Conservation (phyloP, 495 filamentous ascomycete genomes). For the Hypoxylon fuscum region DNA sequence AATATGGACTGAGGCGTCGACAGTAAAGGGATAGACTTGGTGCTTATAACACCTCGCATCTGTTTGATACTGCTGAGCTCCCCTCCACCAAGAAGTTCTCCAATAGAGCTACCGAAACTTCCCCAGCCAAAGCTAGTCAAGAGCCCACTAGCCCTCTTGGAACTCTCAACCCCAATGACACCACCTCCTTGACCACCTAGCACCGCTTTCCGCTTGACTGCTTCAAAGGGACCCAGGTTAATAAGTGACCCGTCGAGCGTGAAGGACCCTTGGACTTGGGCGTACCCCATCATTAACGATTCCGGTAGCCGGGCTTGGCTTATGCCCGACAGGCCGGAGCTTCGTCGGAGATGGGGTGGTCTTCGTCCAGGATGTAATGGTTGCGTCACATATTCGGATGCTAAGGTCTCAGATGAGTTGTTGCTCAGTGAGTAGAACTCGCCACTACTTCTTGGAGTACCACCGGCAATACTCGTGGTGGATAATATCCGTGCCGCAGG, state of each 20-base stretch:
- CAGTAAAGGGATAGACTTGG: conserved; percentile 84
- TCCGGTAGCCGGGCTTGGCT: conserved; percentile 64
- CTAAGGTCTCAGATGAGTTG: conserved; percentile 90
- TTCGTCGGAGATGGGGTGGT: conserved; percentile 67
- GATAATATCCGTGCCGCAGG: conserved; percentile 76
- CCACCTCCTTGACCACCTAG: conserved; percentile 87
- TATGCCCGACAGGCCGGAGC: conserved; percentile 64
- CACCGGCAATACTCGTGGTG: conserved; percentile 69
- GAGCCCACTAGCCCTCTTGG: conserved; percentile 79
- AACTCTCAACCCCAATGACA: conserved; percentile 79
- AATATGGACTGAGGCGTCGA: conserved; percentile 97
- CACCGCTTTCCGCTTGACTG: conserved; percentile 93
- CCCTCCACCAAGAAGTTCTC: conserved; percentile 81
- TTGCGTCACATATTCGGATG: conserved; percentile 85
- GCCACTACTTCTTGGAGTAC: conserved; percentile 85
- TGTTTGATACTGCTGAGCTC: conserved; percentile 93
- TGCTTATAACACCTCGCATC: conserved; percentile 83
- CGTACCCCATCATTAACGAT: conserved; percentile 96
- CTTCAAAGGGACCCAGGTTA: conserved; percentile 89
- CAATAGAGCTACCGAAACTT: conserved; percentile 85
- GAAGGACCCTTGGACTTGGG: conserved; percentile 91
- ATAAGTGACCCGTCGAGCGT: conserved; percentile 90
- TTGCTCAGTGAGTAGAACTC: conserved; percentile 96
- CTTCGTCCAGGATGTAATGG: conserved; percentile 53
- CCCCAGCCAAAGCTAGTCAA: conserved; percentile 90